Conservation (phyloP, 192 early-diverging fungal genomes). For the Rhizophagus sp. region DNA sequence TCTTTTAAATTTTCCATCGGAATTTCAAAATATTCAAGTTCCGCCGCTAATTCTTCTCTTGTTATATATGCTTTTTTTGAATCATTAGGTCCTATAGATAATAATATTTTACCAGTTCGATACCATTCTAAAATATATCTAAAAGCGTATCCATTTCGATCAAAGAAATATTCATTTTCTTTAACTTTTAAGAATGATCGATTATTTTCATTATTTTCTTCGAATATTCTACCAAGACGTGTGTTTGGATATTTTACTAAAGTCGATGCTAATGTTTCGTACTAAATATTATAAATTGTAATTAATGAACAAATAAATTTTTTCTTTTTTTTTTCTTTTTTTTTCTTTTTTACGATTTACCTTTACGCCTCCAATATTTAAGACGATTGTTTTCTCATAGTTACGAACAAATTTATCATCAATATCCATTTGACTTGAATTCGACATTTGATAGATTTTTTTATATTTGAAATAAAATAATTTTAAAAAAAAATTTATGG, state of each 20-base stretch:
- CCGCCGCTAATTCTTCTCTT: background rate
- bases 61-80: background rate
- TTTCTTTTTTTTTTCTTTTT: background rate
- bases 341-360: background rate
- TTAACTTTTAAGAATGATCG: background rate
- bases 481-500: too few species aligned
- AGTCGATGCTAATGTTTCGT: background rate
- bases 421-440: background rate
- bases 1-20: background rate
- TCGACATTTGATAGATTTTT: background rate
- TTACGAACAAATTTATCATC: background rate
- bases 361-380: background rate
- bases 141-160: conserved; percentile 25
- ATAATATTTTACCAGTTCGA: conserved; percentile 7
- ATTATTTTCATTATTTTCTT: background rate
- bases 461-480: too few species aligned
- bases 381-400: background rate
- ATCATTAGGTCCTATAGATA: background rate
- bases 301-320: background rate
- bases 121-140: conserved; percentile 11
- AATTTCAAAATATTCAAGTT: conserved; percentile 1
- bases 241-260: conserved; percentile 2
- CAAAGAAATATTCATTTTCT: conserved; percentile 20
- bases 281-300: background rate
- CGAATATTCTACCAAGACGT: conserved; percentile 8